Evolutionary conservation across 768 basidiomycete genomes (phyloP).

Genomic region (Sarcodon sp.): DNA sequence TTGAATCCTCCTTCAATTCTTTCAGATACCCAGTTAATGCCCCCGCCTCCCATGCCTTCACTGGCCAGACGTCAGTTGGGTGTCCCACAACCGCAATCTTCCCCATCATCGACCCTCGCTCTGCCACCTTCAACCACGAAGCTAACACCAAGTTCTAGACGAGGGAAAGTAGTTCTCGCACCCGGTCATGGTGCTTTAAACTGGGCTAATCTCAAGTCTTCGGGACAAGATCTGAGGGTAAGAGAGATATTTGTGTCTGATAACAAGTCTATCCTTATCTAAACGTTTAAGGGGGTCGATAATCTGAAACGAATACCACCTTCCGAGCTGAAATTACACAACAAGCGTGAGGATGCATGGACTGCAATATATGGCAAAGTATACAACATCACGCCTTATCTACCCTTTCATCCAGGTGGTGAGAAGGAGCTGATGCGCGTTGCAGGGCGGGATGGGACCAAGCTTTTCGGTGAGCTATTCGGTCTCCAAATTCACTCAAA

Average conservation of each 20-base stretch:
- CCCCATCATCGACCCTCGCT: slow-evolving; percentile 25
- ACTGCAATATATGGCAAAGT: slow-evolving; percentile 85
- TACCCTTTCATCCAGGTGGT: slow-evolving; percentile 89
- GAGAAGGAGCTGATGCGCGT: slow-evolving; percentile 90
- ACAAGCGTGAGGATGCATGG: slow-evolving; percentile 85
- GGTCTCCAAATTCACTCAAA: slow-evolving; percentile 1
- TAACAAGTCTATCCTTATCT: background rate
- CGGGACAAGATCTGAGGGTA: slow-evolving; percentile 71
- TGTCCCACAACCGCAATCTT: slow-evolving; percentile 9
- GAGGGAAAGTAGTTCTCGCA: slow-evolving; percentile 76
- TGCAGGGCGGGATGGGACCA: slow-evolving; percentile 90
- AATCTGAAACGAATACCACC: slow-evolving; percentile 58
- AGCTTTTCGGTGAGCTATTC: slow-evolving; percentile 64
- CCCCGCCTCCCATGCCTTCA: slow-evolving; percentile 30
- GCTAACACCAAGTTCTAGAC: slow-evolving; percentile 41
- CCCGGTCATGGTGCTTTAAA: slow-evolving; percentile 90
- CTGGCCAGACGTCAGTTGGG: slow-evolving; percentile 23
- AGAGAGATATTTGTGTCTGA: slow-evolving; percentile 7
- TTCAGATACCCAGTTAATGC: slow-evolving; percentile 39
- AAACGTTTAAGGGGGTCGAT: slow-evolving; percentile 48
- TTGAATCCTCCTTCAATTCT: slow-evolving; percentile 27
- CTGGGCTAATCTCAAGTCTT: slow-evolving; percentile 83
- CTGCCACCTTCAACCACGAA: slow-evolving; percentile 54
- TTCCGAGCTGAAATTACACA: slow-evolving; percentile 69
- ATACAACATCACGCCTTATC: slow-evolving; percentile 91